Base-by-base conservation (phyloP, 352 stramenopile species). In the Phytophthora podocarpi region DNA sequence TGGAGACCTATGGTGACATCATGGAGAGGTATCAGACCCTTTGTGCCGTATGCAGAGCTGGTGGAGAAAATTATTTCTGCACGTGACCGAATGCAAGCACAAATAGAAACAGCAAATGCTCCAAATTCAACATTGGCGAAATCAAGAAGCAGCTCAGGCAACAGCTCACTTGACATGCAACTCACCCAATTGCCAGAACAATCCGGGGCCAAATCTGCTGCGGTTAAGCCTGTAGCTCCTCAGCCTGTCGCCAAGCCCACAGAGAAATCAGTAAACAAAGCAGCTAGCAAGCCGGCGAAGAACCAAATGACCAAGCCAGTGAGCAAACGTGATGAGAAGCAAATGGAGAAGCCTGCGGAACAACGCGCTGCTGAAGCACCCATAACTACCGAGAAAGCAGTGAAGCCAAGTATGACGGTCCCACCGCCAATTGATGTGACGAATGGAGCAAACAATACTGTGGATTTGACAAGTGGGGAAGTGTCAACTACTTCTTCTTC, bases 11-110 rank as follows among this genome's bases (percentile, higher is more conserved):
- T 70, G 27, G 59, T 80, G 18, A 36, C 64, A 18, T 59, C 55
- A 5, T 82, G 70, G 73, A 64, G 68, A 55, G 73, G 70, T 4
- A 47, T 71, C 20, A 56, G 72, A 18, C 70, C 70, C 0, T 80
- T 76, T 48, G 71, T 82, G n/a, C 73, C 70, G 16, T 82, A 78
- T 46, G 37, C 51, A 1, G 58, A 82, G 35, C 52, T 82, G 3
- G 67, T 80, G 15, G 64, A 74, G 47, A 80, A 76, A 45, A 55
- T 78, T 23, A 50, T 54, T 23, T 30, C 42, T 40, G 65, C 70
- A 21, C 52, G 49, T 28, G 67, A 66, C 39, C 59, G 27, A 23
- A 54, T 64, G 35, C 46, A 72, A 32, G 27, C 41, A 23, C 43
- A 77, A n/a, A 15, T 40, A 49, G 67, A 79, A 1, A 11, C 49